A percentile compares a stretch with the other conserved stretches of the same genome.
Evolutionary conservation across 805 yeast species (phyloP).

Genomic region (Vanderwaltozyma polyspora): DNA sequence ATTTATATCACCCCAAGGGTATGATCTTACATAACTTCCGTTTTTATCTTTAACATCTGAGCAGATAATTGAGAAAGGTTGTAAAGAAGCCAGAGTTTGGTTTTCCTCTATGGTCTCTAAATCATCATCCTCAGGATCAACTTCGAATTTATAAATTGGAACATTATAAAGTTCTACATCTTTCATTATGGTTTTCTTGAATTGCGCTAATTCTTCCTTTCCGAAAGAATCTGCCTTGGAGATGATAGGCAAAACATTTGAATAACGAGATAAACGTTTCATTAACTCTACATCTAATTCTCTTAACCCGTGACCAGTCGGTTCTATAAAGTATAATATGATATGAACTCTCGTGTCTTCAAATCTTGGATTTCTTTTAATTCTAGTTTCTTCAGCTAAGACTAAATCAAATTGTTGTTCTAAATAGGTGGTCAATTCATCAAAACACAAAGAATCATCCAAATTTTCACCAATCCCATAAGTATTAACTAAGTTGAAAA

Average conservation of each 20-base stretch:
- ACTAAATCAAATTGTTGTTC: conserved; percentile 72
- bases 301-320: conserved; percentile 68
- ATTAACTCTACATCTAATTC: conserved; percentile 64
- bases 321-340: conserved; percentile 59
- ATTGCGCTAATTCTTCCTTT: conserved; percentile 41
- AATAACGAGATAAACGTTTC: conserved; percentile 60
- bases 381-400: conserved; percentile 77
- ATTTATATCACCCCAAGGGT: conserved; percentile 65
- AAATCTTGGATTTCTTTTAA: conserved; percentile 74
- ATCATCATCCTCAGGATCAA: conserved; percentile 65
- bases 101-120: conserved; percentile 60
- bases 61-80: conserved; percentile 66
- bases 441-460: conserved; percentile 56
- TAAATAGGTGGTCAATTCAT: conserved; percentile 53
- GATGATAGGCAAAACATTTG: conserved; percentile 62
- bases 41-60: conserved; percentile 48
- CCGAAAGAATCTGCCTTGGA: conserved; percentile 67
- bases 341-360: conserved; percentile 70
- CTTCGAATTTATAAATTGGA: conserved; percentile 62
- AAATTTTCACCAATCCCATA: conserved; percentile 75
- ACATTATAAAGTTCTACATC: conserved; percentile 61
- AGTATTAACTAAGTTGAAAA: conserved; percentile 55
- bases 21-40: conserved; percentile 53
- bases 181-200: conserved; percentile 46
- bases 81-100: conserved; percentile 46